Evolutionary conservation across 805 yeast genomes (phyloP), one percentile per base, ranked within the genome.

Genomic region (Zygoascus biomembranicola): DNA sequence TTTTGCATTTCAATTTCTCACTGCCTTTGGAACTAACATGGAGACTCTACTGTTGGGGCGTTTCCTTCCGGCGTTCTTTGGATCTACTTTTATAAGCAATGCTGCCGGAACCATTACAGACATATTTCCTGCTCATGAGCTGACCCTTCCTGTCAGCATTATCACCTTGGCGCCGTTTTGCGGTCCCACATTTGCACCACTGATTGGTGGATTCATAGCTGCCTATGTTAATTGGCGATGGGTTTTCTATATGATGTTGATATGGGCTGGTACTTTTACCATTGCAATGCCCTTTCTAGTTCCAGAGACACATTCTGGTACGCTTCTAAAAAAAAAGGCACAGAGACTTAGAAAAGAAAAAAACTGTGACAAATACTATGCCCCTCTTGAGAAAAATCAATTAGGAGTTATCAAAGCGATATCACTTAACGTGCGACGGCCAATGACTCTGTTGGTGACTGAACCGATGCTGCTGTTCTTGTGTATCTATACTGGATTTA

Each of bases 101-200:
- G 92, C 89, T 11, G 89, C 90, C 51, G 97, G 96, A 58, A 82
- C 94, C 5, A 80, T 89, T 57, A 72, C 83, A 52, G 96, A 89
- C 69, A 69, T 88, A 48, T 89, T 90, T 82, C 77, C 74, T 19
- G 79, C 82, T 35, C 77, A 78, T 43, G 80, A 81, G 64, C 69
- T 82, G 63, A 85, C 89, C 14, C 60, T 82, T 3, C 90, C 95
- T n/a, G 79, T 86, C 82, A 79, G 86, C 2, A 68, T 82, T n/a
- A 87, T 85, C 70, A 83, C 90, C 66, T 68, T 85, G 53, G 86
- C 90, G 11, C 90, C 94, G 20, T 81, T 87, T 61, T 74, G 83
- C 64, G 95, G 95, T 51, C 95, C 95, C 0, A 76, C 82, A 0
- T 61, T 83, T 20, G 88, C 88, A 0, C 90, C 90, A 0, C 65